Evolutionary conservation across 306 rosid species (phyloP).

Genomic region (Prunus salicina): DNA sequence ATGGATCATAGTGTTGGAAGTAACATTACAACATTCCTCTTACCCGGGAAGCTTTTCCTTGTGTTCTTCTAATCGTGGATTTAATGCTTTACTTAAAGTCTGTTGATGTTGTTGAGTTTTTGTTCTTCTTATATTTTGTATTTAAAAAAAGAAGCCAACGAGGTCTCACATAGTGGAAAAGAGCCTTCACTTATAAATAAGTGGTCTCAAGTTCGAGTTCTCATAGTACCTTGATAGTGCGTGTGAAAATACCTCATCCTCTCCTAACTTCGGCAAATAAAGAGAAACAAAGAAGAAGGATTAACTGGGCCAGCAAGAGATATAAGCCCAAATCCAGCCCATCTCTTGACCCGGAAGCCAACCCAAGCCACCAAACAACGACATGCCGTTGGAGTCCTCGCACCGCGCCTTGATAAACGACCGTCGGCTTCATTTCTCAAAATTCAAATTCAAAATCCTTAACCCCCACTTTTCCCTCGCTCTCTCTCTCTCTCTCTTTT

Average conservation of each 20-base stretch:
- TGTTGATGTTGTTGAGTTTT: neutral
- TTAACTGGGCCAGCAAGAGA: neutral
- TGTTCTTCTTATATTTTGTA: neutral
- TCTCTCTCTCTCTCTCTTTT: neutral
- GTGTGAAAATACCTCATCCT: too few relatives aligned
- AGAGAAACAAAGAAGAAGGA: neutral
- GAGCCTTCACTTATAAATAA: too few relatives aligned
- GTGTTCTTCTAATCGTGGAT: neutral
- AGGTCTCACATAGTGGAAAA: too few relatives aligned
- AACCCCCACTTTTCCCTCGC: neutral
- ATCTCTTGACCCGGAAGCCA: neutral
- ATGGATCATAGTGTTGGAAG: neutral
- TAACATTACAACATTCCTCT: neutral
- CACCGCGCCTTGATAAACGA: neutral
- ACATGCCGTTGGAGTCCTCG: neutral
- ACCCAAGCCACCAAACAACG: neutral
- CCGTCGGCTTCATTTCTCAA: slow-evolving; percentile 2
- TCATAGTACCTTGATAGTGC: too few relatives aligned
- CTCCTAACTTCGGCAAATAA: too few relatives aligned
- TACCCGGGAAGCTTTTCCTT: neutral
- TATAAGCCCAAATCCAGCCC: neutral
- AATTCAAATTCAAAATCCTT: slow-evolving; percentile 23
- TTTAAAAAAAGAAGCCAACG: too few relatives aligned
- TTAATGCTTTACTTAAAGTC: neutral
- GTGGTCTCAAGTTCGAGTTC: too few relatives aligned